Evolutionary conservation across 495 filamentous ascomycete species (phyloP).

Genomic region (Penicillium herquei): DNA sequence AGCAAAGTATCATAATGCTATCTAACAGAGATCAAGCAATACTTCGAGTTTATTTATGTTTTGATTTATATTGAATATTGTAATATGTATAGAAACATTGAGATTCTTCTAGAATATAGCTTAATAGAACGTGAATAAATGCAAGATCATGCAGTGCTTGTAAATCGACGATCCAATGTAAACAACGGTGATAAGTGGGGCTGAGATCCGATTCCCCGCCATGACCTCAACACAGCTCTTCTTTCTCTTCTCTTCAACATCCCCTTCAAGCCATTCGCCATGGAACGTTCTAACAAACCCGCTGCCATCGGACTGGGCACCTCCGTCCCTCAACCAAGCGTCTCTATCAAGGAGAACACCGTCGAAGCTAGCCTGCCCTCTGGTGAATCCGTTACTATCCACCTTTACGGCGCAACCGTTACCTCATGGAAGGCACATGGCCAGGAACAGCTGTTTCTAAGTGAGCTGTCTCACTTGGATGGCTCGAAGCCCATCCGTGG

Average conservation of each 20-base stretch:
- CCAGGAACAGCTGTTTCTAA: constrained; percentile 85
- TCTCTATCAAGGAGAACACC: constrained; percentile 65
- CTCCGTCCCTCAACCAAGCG: constrained; percentile 60
- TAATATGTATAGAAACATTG: no score
- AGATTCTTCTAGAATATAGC: no score
- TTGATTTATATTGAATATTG: no score
- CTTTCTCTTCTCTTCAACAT: not conserved
- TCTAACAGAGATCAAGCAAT: no score
- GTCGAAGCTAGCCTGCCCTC: constrained; percentile 75
- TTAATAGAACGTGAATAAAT: no score
- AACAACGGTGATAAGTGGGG: constrained; percentile 16
- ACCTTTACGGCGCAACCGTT: constrained; percentile 90
- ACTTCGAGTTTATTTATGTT: no score
- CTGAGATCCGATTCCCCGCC: constrained; percentile 21
- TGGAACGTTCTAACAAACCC: constrained; percentile 83
- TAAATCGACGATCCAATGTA: not conserved
- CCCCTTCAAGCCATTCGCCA: constrained; percentile 29
- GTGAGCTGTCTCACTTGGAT: constrained; percentile 67
- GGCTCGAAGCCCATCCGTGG: constrained; percentile 61
- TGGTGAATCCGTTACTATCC: constrained; percentile 79
- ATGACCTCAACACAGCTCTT: constrained; percentile 15
- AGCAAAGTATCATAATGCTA: constrained; percentile 21
- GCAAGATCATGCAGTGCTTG: no score
- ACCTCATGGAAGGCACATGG: constrained; percentile 86
- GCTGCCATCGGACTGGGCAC: constrained; percentile 69